Conservation (phyloP, 495 filamentous ascomycete genomes). For the Talaromyces stipitatus region DNA sequence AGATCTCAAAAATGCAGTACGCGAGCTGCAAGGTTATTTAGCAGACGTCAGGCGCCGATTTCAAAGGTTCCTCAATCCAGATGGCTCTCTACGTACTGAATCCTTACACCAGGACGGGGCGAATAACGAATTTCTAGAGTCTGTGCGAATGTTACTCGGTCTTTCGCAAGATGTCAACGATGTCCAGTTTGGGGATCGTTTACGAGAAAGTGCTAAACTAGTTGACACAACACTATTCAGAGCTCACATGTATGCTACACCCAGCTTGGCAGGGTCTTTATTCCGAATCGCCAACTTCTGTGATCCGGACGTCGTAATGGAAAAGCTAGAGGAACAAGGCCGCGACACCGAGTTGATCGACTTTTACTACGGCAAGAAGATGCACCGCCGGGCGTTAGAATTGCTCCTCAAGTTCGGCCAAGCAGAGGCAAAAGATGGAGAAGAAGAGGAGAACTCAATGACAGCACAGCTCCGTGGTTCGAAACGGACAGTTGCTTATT, state of each 20-base stretch:
- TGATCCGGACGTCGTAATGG: slow-evolving; percentile 90
- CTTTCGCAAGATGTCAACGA: slow-evolving; percentile 38
- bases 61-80: slow-evolving; percentile 72
- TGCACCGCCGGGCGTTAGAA: slow-evolving; percentile 82
- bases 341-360: slow-evolving; percentile 93
- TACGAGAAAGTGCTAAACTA: slow-evolving; percentile 67
- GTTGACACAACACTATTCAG: slow-evolving; percentile 94
- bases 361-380: slow-evolving; percentile 90
- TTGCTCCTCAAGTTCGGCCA: slow-evolving; percentile 78
- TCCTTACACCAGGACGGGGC: slow-evolving; percentile 43
- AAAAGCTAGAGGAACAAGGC: slow-evolving; percentile 78
- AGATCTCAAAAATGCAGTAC: slow-evolving; percentile 71
- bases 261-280: slow-evolving; percentile 75
- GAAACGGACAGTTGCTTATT: slow-evolving; percentile 76
- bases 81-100: slow-evolving; percentile 59
- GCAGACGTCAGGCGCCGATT: slow-evolving; percentile 75
- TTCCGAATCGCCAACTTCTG: slow-evolving; percentile 98
- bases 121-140: slow-evolving; percentile 38
- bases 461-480: slow-evolving; percentile 72
- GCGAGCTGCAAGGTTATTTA: slow-evolving; percentile 76
- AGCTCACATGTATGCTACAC: slow-evolving; percentile 83
- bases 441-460: slow-evolving; percentile 34
- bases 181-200: slow-evolving; percentile 58
- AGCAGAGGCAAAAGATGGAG: slow-evolving; percentile 45
- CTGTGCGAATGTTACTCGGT: slow-evolving; percentile 36